Percentiles rank a stretch among this genome's conserved stretches.
phyloP scores from a whole-genome alignment of 129 eudicot genomes.

The Chrysanthemum seticuspe region DNA sequence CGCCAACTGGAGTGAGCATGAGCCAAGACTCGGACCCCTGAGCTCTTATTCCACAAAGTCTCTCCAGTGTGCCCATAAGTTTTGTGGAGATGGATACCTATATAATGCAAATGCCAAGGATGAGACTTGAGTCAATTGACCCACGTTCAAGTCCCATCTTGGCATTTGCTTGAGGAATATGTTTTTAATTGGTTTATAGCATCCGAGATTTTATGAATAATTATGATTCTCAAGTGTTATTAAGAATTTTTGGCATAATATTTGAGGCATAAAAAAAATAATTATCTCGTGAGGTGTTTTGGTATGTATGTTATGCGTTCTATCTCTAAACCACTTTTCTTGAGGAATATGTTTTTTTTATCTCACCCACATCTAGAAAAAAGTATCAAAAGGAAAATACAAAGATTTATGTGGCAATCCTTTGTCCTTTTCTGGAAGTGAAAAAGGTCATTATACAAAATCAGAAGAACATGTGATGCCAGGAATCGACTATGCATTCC shows the following conservation, averaged over 20 bases:
- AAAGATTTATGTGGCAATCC: slow-evolving; percentile 8
- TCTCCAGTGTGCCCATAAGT: too few species aligned
- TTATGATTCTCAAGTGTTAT: slow-evolving; percentile 20
- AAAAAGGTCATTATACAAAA: neutral
- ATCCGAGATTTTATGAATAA: slow-evolving; percentile 13
- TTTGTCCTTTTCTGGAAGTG: slow-evolving; percentile 7
- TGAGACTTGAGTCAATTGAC: too few species aligned
- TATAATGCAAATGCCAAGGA: too few species aligned
- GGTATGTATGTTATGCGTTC: slow-evolving; percentile 11
- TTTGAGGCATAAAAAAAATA: slow-evolving; percentile 13
- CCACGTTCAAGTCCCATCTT: too few species aligned
- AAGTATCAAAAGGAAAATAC: slow-evolving; percentile 7
- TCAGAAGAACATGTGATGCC: slow-evolving; percentile 1
- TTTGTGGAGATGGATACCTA: too few species aligned
- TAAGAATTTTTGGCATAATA: slow-evolving; percentile 9
- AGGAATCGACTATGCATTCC: slow-evolving; percentile 19
- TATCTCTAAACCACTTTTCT: slow-evolving; percentile 21
- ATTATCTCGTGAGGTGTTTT: slow-evolving; percentile 17
- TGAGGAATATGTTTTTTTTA: slow-evolving; percentile 18
- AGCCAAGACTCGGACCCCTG: too few species aligned
- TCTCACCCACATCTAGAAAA: slow-evolving; percentile 24
- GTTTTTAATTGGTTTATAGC: neutral
- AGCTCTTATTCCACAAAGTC: too few species aligned
- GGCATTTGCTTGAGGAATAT: too few species aligned
- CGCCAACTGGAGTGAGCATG: too few species aligned